Conservation (phyloP, 176 grass and related monocot species). For the Areca catechu region DNA sequence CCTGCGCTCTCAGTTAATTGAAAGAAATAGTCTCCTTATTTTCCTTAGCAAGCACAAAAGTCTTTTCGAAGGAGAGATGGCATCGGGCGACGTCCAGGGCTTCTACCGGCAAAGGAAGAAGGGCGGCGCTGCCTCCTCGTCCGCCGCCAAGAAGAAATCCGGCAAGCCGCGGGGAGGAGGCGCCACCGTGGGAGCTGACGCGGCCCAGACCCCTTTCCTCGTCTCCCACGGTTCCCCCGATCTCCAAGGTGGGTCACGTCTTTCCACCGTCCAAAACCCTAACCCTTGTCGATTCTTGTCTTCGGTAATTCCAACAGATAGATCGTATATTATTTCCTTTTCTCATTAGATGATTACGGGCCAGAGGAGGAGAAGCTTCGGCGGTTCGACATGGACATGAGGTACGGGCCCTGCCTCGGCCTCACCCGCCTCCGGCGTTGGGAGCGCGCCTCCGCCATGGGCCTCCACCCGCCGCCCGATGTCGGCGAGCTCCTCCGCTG, state of each 20-base stretch:
- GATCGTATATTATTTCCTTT: background rate
- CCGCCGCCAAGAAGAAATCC: conserved; percentile 32
- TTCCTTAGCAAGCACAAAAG: too few relatives aligned
- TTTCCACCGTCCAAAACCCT: background rate
- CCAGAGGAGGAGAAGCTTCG: conserved; percentile 43
- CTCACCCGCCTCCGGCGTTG: conserved; percentile 43
- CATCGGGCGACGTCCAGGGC: conserved; percentile 26
- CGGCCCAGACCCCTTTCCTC: conserved; percentile 28
- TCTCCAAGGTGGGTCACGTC: background rate
- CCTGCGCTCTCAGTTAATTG: too few relatives aligned
- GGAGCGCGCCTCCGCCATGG: conserved; percentile 58
- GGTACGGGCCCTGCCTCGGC: conserved; percentile 53
- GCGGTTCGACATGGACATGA: conserved; percentile 48
- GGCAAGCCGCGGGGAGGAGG: background rate
- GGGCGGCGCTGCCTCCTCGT: conserved; percentile 7
- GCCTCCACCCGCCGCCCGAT: conserved; percentile 41
- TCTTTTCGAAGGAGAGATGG: background rate
- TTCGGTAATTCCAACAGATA: too few relatives aligned
- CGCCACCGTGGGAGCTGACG: conserved; percentile 28
- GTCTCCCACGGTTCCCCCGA: background rate
- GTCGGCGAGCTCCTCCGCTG: conserved; percentile 22
- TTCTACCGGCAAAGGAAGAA: conserved; percentile 56
- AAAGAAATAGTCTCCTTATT: too few relatives aligned
- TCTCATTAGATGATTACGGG: conserved; percentile 27
- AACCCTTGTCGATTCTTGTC: too few relatives aligned